Evolutionary conservation across 2,329 filamentous ascomycete species (phyloP).

Genomic region (Lasiodiplodia citricola): DNA sequence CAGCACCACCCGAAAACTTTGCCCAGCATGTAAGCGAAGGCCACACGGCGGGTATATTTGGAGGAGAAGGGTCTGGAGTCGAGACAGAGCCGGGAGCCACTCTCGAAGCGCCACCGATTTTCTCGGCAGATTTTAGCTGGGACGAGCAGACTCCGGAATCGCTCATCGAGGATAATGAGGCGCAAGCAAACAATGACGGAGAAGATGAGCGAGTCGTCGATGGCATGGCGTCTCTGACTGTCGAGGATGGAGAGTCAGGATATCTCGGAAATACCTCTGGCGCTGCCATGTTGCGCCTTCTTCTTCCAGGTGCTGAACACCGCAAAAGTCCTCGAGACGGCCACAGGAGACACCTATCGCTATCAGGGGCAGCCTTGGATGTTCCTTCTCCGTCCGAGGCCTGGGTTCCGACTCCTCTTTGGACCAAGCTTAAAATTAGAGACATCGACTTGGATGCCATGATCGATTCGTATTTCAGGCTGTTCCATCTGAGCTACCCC

Average conservation of each 20-base stretch:
- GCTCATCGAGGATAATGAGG: slow-evolving; percentile 21
- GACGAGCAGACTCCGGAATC: slow-evolving; percentile 31
- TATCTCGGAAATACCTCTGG: slow-evolving; percentile 56
- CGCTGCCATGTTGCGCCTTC: slow-evolving; percentile 49
- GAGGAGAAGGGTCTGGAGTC: background rate
- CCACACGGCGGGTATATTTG: background rate
- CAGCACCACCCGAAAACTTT: background rate
- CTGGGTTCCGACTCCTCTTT: slow-evolving; percentile 11
- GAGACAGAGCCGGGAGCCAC: slow-evolving; percentile 18
- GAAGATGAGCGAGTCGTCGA: slow-evolving; percentile 31
- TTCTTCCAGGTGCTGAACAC: slow-evolving; percentile 31
- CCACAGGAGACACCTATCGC: slow-evolving; percentile 7
- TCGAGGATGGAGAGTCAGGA: slow-evolving; percentile 45
- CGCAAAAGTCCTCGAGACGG: slow-evolving; percentile 26
- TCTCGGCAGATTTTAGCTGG: slow-evolving; percentile 37
- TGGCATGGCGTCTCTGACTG: slow-evolving; percentile 42
- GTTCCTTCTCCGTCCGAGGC: slow-evolving; percentile 2
- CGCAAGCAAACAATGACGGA: slow-evolving; percentile 23
- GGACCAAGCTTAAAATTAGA: background rate
- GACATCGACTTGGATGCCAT: slow-evolving; percentile 29
- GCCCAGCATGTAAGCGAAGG: background rate
- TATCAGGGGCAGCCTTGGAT: background rate
- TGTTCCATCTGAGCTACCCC: slow-evolving; percentile 55
- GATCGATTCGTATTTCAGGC: slow-evolving; percentile 53
- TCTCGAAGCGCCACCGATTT: slow-evolving; percentile 33